Percentiles rank a stretch among this genome's conserved stretches.
Evolutionary conservation across 108 stramenopile genomes (phyloP).

Genomic region (Cyclotella cryptica): DNA sequence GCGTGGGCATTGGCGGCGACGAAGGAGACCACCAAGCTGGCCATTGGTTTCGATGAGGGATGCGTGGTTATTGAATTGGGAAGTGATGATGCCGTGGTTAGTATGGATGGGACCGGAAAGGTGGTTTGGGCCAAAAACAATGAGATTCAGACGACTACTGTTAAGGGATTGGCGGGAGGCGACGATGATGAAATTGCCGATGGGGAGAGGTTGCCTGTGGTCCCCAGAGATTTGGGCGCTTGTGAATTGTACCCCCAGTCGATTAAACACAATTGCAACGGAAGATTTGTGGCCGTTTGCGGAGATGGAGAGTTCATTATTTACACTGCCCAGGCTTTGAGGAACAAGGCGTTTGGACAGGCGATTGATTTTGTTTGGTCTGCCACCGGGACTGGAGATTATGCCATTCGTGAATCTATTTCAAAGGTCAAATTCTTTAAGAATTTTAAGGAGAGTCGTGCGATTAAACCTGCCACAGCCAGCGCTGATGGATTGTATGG

Average conservation of each 20-base stretch:
- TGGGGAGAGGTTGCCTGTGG: slow-evolving; percentile 86
- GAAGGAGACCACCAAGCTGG: slow-evolving; percentile 94
- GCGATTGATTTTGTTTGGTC: slow-evolving; percentile 99
- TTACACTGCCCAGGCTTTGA: slow-evolving; percentile 96
- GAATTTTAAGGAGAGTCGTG: slow-evolving; percentile 92
- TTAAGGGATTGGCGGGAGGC: slow-evolving; percentile 82
- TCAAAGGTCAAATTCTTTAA: slow-evolving; percentile 94
- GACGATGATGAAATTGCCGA: slow-evolving; percentile 86
- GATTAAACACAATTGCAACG: slow-evolving; percentile 98
- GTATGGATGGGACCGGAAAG: slow-evolving; percentile 96
- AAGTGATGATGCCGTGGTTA: slow-evolving; percentile 97
- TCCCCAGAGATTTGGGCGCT: slow-evolving; percentile 92
- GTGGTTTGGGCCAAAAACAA: slow-evolving; percentile 98
- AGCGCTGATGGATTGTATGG: slow-evolving; percentile 96
- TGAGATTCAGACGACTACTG: slow-evolving; percentile 94
- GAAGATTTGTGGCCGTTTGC: slow-evolving; percentile 96
- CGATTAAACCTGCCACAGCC: slow-evolving; percentile 88
- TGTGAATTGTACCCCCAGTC: slow-evolving; percentile 96
- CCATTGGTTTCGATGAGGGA: slow-evolving; percentile 99
- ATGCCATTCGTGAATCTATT: slow-evolving; percentile 95
- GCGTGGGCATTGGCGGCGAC: slow-evolving; percentile 97
- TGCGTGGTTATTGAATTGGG: slow-evolving; percentile 98
- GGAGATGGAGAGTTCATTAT: slow-evolving; percentile 99
- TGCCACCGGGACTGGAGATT: slow-evolving; percentile 95
- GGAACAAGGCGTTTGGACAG: slow-evolving; percentile 98